phyloP scores from a whole-genome alignment of 345 rosid species.

The Eucalyptus leucophloia region DNA sequence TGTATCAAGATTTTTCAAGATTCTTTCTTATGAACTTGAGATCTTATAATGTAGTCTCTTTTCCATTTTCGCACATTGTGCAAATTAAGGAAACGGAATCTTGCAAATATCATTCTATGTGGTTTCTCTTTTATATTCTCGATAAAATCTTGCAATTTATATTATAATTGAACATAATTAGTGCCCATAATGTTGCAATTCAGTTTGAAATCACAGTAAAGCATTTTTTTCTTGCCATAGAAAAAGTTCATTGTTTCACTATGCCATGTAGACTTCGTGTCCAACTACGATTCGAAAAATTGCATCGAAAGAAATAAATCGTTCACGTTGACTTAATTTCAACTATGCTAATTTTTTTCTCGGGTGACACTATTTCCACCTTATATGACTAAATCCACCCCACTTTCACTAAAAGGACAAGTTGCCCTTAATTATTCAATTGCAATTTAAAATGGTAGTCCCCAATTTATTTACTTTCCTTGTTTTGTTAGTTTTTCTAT shows the following conservation, averaged over 20 bases:
- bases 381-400: too few relatives aligned
- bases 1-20: background rate
- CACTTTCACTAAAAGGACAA: too few relatives aligned
- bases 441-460: too few relatives aligned
- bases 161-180: background rate
- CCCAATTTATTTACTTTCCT: too few relatives aligned
- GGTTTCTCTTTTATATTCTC: background rate
- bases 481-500: too few relatives aligned
- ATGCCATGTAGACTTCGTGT: too few relatives aligned
- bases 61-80: background rate
- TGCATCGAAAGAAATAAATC: too few relatives aligned
- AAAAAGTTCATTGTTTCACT: background rate
- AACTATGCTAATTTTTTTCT: too few relatives aligned
- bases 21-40: background rate
- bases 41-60: background rate
- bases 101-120: background rate
- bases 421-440: too few relatives aligned
- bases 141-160: background rate
- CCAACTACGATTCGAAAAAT: too few relatives aligned
- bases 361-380: fast-evolving
- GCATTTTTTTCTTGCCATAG: background rate
- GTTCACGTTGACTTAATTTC: too few relatives aligned
- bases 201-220: background rate
- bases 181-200: background rate
- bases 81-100: background rate